A percentile compares a stretch with the other conserved stretches of the same genome.
Conservation (phyloP, 768 basidiomycete genomes). For the Agrocybe chaxingu region DNA sequence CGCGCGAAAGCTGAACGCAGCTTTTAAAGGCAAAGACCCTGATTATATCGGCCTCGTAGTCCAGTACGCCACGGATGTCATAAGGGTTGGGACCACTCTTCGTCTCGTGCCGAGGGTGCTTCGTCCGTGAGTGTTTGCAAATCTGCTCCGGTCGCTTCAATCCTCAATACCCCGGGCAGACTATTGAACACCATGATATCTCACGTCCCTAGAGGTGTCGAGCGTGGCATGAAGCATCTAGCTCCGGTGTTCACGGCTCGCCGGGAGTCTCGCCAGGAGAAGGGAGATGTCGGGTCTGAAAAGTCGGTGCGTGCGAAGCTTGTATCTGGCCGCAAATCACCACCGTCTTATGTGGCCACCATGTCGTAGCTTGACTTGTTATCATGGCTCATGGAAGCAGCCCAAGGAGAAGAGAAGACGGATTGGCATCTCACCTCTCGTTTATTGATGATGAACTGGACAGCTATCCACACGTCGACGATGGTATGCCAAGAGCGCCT, state of each 20-base stretch:
- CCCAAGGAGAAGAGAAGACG: conserved; percentile 16
- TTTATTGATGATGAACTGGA: conserved; percentile 22
- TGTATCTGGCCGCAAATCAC: too few relatives aligned
- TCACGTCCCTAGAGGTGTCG: too few relatives aligned
- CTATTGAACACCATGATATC: too few relatives aligned
- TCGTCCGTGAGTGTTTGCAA: conserved; percentile 10
- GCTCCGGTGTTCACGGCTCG: too few relatives aligned
- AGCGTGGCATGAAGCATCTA: too few relatives aligned
- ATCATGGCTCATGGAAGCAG: conserved; percentile 26
- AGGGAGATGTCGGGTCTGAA: too few relatives aligned
- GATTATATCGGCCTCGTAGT: conserved; percentile 11
- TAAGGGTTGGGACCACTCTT: conserved; percentile 6
- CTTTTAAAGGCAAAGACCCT: conserved; percentile 9
- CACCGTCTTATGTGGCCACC: too few relatives aligned
- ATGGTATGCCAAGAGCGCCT: conserved; percentile 3
- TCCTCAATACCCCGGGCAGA: neutral
- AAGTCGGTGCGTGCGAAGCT: too few relatives aligned
- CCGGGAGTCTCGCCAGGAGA: too few relatives aligned
- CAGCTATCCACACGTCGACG: conserved; percentile 23
- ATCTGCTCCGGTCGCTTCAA: neutral
- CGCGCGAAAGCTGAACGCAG: neutral
- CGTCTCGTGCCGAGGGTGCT: conserved; percentile 12
- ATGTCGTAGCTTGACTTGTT: conserved; percentile 21
- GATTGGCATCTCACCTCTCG: conserved; percentile 16
- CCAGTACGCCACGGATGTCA: conserved; percentile 9